These are phyloP conservation scores for Populus hybrid DNA, from an alignment of 441 rosid species.

Conservation along the genomic window DNA sequence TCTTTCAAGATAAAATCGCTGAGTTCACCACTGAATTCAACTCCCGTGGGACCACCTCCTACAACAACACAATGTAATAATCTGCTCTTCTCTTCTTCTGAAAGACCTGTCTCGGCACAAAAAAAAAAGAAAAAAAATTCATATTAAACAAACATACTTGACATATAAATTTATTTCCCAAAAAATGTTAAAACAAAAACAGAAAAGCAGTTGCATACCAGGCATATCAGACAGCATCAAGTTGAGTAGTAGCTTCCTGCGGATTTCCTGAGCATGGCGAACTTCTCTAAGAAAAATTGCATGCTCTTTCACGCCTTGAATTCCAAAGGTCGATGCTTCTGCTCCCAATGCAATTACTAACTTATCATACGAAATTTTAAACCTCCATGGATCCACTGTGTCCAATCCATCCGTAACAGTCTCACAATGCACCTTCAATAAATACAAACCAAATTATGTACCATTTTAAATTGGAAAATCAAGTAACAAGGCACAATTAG, in stretches of 20 bases:
- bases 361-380: conserved; percentile 69
- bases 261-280: conserved; percentile 87
- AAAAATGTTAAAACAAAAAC: not conserved
- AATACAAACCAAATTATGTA: not conserved
- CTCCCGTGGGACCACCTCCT: conserved; percentile 95
- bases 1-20: conserved; percentile 84
- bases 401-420: conserved; percentile 53
- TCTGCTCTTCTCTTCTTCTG: conserved; percentile 73
- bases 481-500: not conserved
- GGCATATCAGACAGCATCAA: conserved; percentile 86
- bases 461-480: not conserved
- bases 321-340: conserved; percentile 79
- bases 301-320: conserved; percentile 63
- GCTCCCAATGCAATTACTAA: conserved; percentile 75
- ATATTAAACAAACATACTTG: not conserved
- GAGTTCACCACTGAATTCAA: conserved; percentile 90
- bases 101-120: conserved; percentile 43
- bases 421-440: conserved; percentile 67
- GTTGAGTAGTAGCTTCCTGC: conserved; percentile 76
- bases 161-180: not conserved
- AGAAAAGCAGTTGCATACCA: conserved; percentile 34
- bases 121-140: not conserved
- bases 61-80: conserved; percentile 85
- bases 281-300: conserved; percentile 86
- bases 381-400: conserved; percentile 61